A percentile compares a stretch with the other conserved stretches of the same genome.
Conservation (phyloP, 129 eudicot genomes). For the Cynara cardunculus region DNA sequence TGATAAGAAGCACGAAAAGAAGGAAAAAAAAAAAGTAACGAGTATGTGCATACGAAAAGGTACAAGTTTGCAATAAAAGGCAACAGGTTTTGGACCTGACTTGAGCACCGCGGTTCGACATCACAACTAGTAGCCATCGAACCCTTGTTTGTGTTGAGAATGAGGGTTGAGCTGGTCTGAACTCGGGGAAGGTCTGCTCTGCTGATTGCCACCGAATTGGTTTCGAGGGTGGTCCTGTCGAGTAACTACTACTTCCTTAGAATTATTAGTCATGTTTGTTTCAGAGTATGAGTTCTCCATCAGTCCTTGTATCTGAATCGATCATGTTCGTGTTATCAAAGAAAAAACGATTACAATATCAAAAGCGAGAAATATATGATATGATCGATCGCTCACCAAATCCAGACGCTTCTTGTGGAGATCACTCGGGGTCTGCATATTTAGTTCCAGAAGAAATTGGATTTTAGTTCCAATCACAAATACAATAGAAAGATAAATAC, state of each 20-base stretch:
- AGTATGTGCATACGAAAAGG: neutral
- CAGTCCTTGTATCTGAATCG: constrained; percentile 57
- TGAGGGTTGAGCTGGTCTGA: constrained; percentile 63
- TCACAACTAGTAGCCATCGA: constrained; percentile 29
- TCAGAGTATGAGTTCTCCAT: constrained; percentile 61
- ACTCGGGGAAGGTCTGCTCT: constrained; percentile 70
- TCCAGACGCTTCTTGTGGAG: constrained; percentile 75
- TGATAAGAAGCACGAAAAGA: neutral
- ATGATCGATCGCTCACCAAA: constrained; percentile 41
- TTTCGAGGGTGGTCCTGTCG: constrained; percentile 45
- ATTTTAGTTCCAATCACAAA: neutral
- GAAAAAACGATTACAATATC: neutral
- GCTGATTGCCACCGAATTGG: constrained; percentile 46
- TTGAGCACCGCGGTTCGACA: neutral
- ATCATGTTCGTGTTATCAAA: constrained; percentile 11
- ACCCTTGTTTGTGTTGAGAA: constrained; percentile 65
- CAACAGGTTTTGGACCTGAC: constrained; percentile 3
- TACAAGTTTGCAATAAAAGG: neutral
- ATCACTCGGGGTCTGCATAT: constrained; percentile 67
- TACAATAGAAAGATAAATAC: neutral
- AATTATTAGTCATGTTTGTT: constrained; percentile 37
- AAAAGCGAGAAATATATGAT: constrained; percentile 7
- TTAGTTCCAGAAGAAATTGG: constrained; percentile 11
- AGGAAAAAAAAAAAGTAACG: neutral
- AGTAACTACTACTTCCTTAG: constrained; percentile 26